Conservation (phyloP, 495 filamentous ascomycete genomes). For the Aspergillus diversus region DNA sequence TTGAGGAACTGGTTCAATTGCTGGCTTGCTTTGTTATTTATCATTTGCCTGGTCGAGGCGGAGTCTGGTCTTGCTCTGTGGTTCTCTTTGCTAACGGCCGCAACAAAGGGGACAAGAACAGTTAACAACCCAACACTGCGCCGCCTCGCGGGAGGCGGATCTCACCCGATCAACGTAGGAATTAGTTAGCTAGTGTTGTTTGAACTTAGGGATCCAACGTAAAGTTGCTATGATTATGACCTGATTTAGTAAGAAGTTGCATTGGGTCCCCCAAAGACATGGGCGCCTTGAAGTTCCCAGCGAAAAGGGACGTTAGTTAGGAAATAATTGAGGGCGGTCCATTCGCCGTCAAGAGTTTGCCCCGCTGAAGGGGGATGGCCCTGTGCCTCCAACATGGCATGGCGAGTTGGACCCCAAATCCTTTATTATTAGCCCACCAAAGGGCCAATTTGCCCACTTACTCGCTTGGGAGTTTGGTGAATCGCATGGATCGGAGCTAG, state of each 20-base stretch:
- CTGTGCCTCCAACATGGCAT: background rate
- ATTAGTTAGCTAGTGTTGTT: background rate
- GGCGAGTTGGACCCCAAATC: constrained; percentile 18
- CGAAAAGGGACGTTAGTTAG: background rate
- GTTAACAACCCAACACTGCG: constrained; percentile 7
- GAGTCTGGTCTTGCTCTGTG: background rate
- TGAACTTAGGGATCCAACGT: background rate
- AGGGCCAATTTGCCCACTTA: background rate
- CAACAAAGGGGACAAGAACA: constrained; percentile 13
- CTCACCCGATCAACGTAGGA: constrained; percentile 2
- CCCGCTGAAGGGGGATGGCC: constrained; percentile 11
- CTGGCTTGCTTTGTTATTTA: constrained; percentile 13
- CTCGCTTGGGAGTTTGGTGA: background rate
- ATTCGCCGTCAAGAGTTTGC: constrained; percentile 5
- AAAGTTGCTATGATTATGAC: background rate
- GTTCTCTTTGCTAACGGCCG: constrained; percentile 10
- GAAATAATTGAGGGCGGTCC: background rate
- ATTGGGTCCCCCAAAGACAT: background rate
- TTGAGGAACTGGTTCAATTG: background rate
- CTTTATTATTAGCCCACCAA: constrained; percentile 4
- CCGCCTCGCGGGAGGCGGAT: constrained; percentile 10
- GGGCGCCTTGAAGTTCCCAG: background rate
- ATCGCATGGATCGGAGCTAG: constrained; percentile 1
- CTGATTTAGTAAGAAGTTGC: background rate
- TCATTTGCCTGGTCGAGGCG: constrained; percentile 12